Percentiles rank a stretch among this genome's conserved stretches.
phyloP scores from a whole-genome alignment of 2,329 filamentous ascomycete genomes.

The Nemania sp. region DNA sequence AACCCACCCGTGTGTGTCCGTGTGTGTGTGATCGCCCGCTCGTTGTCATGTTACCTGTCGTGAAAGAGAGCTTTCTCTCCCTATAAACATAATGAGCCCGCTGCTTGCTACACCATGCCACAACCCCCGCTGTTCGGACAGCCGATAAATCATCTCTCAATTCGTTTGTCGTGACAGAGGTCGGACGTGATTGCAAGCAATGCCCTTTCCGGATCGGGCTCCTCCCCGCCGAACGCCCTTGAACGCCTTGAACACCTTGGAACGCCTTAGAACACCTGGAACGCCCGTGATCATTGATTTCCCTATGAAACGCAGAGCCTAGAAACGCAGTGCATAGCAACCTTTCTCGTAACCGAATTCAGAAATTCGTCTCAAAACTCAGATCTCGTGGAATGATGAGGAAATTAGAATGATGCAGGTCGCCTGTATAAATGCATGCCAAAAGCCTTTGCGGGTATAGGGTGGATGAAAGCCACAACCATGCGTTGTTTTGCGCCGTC shows the following conservation, averaged over 20 bases:
- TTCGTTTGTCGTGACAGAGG: not conserved
- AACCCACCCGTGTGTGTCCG: not conserved
- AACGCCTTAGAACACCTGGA: too few relatives aligned
- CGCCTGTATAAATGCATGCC: constrained; percentile 24
- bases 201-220: not conserved
- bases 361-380: not conserved
- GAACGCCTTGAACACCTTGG: too few relatives aligned
- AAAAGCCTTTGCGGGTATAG: not conserved
- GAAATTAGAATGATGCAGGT: constrained; percentile 11
- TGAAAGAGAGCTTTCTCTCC: constrained; percentile 1
- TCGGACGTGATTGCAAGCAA: constrained; percentile 9
- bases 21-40: not conserved
- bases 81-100: not conserved
- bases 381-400: constrained; percentile 3
- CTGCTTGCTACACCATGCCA: not conserved
- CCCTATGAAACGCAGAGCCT: constrained; percentile 7
- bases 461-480: constrained; percentile 1
- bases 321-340: constrained; percentile 7
- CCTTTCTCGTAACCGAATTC: constrained; percentile 1
- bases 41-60: not conserved
- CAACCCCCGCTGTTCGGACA: not conserved
- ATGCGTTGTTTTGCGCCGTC: not conserved
- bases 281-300: constrained; percentile 14
- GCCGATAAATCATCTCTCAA: not conserved
- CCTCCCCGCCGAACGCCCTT: not conserved